Evolutionary conservation across 2,329 filamentous ascomycete species (phyloP).

Genomic region (Ceratocystis lukuohia): DNA sequence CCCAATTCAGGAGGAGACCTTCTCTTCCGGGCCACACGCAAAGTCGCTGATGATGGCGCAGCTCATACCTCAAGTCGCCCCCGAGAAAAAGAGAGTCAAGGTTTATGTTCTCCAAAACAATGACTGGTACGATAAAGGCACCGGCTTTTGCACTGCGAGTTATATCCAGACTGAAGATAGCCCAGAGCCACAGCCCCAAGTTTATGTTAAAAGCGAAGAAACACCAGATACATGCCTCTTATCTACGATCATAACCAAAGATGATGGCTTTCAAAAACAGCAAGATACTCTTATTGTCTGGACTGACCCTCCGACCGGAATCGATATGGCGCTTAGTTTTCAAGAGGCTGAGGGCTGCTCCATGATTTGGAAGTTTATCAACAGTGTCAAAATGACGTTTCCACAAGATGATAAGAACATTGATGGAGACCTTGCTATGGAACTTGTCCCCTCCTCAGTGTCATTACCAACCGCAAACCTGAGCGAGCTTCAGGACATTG

Average conservation of each 20-base stretch:
- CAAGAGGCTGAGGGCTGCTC: slow-evolving; percentile 93
- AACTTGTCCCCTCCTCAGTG: slow-evolving; percentile 51
- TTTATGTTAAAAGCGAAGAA: slow-evolving; percentile 88
- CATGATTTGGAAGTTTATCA: slow-evolving; percentile 91
- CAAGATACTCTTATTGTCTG: slow-evolving; percentile 98
- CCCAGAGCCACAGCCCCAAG: slow-evolving; percentile 65
- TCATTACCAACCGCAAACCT: slow-evolving; percentile 67
- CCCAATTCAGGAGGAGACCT: slow-evolving; percentile 13
- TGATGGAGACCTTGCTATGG: slow-evolving; percentile 72
- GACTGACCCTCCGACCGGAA: slow-evolving; percentile 71
- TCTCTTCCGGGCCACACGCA: slow-evolving; percentile 28
- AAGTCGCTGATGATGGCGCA: slow-evolving; percentile 59
- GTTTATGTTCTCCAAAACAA: slow-evolving; percentile 97
- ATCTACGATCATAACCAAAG: slow-evolving; percentile 79
- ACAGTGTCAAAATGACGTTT: slow-evolving; percentile 66
- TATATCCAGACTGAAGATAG: slow-evolving; percentile 49
- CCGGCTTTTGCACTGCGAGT: slow-evolving; percentile 80
- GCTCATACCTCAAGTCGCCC: slow-evolving; percentile 51
- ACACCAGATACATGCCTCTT: slow-evolving; percentile 70
- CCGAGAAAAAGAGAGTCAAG: slow-evolving; percentile 73
- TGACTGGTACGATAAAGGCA: slow-evolving; percentile 98
- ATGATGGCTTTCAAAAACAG: slow-evolving; percentile 96
- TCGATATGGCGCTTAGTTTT: slow-evolving; percentile 96
- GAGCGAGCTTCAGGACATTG: slow-evolving; percentile 71
- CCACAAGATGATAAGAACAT: slow-evolving; percentile 57